A percentile compares a stretch with the other conserved stretches of the same genome.
Evolutionary conservation across 768 basidiomycete genomes (phyloP).

Genomic region (Nevesoporus exiguus): DNA sequence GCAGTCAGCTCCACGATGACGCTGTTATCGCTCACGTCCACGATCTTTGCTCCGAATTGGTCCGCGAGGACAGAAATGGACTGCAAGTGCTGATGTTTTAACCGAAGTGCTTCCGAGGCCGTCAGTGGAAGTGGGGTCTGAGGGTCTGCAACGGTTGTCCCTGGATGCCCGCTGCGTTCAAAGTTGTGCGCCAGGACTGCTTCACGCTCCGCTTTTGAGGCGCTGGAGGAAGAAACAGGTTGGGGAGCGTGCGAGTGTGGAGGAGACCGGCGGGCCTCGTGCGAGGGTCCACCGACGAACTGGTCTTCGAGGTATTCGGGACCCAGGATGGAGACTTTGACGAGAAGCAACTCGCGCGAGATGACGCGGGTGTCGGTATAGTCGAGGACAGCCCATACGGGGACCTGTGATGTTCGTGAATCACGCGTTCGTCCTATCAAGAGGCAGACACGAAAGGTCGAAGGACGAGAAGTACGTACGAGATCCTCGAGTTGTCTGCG

Average conservation of each 20-base stretch:
- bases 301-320: constrained; percentile 96
- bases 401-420: constrained; percentile 56
- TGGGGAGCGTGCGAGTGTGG: constrained; percentile 6
- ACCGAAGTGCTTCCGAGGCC: constrained; percentile 81
- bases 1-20: constrained; percentile 94
- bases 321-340: constrained; percentile 95
- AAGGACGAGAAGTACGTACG: constrained; percentile 45
- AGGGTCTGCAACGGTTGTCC: constrained; percentile 14
- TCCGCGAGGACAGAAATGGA: constrained; percentile 80
- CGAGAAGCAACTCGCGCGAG: constrained; percentile 89
- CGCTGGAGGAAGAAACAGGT: constrained; percentile 21
- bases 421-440: neutral
- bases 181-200: constrained; percentile 72
- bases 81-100: constrained; percentile 85
- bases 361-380: constrained; percentile 93
- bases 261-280: constrained; percentile 56
- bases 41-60: constrained; percentile 91
- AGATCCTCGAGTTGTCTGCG: constrained; percentile 94
- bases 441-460: too few species aligned
- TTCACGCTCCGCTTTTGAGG: constrained; percentile 68
- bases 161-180: constrained; percentile 53
- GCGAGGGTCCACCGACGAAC: constrained; percentile 78
- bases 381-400: constrained; percentile 98
- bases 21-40: constrained; percentile 92
- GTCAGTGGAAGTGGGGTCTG: constrained; percentile 49